A percentile compares a stretch with the other conserved stretches of the same genome.
These are phyloP conservation scores for Fusarium concolor DNA, from an alignment of 2,329 filamentous ascomycete species.

Conservation along the genomic window DNA sequence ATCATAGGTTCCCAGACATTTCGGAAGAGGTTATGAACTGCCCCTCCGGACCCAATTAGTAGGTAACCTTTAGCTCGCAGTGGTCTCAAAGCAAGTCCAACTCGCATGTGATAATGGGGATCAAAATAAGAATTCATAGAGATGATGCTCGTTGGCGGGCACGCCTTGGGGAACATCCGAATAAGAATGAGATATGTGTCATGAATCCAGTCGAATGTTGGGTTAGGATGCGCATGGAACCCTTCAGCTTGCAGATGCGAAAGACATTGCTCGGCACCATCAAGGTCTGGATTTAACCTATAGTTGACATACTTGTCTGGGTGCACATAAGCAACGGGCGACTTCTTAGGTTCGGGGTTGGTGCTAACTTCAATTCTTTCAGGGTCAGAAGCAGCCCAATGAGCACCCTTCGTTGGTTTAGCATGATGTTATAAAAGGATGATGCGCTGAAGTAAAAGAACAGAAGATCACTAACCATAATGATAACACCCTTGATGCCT, in stretches of 20 bases:
- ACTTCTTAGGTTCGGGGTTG: slow-evolving; percentile 70
- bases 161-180: slow-evolving; percentile 73
- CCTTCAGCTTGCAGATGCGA: slow-evolving; percentile 61
- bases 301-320: slow-evolving; percentile 72
- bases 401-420: no score
- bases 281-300: slow-evolving; percentile 69
- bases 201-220: slow-evolving; percentile 76
- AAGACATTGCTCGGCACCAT: slow-evolving; percentile 62
- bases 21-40: slow-evolving; percentile 78
- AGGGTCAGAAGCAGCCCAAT: slow-evolving; percentile 71
- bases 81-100: slow-evolving; percentile 28
- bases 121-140: slow-evolving; percentile 43
- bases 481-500: slow-evolving; percentile 37
- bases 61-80: slow-evolving; percentile 50
- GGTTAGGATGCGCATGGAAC: slow-evolving; percentile 64
- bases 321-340: slow-evolving; percentile 75
- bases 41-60: slow-evolving; percentile 69
- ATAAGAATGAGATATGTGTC: slow-evolving; percentile 77
- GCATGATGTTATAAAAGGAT: no score
- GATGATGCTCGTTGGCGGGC: slow-evolving; percentile 69
- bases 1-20: slow-evolving; percentile 75
- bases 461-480: slow-evolving; percentile 26
- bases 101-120: slow-evolving; percentile 40
- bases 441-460: no score
- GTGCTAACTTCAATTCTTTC: slow-evolving; percentile 70